These are phyloP conservation scores for Lonicera japonica DNA, from an alignment of 129 eudicot species.

Conservation along the genomic window DNA sequence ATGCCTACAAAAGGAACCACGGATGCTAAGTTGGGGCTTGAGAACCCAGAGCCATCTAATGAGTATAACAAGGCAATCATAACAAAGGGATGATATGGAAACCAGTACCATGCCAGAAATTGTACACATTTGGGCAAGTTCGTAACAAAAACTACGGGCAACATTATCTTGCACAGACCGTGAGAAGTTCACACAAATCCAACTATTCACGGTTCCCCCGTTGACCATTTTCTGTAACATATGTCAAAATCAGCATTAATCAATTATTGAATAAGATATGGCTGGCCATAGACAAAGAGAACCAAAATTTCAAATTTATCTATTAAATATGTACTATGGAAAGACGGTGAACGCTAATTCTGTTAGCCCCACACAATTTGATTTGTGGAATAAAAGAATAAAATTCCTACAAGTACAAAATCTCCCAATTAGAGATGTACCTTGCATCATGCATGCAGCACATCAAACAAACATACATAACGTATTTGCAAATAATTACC, in stretches of 20 bases:
- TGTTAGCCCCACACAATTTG: not conserved
- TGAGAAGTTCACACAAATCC: conserved; percentile 81
- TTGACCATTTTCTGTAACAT: conserved; percentile 73
- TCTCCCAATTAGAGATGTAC: no score
- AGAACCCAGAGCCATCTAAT: not conserved
- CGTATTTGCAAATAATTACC: not conserved
- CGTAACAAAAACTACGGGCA: conserved; percentile 57
- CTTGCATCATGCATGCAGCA: no score
- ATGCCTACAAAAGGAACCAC: conserved; percentile 35
- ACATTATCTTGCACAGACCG: conserved; percentile 57
- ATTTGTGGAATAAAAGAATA: not conserved
- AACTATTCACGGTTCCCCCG: conserved; percentile 63
- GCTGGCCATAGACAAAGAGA: no score
- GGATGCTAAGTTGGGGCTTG: not conserved
- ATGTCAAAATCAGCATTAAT: not conserved
- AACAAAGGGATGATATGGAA: not conserved
- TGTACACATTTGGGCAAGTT: conserved; percentile 83
- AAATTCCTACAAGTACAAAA: no score
- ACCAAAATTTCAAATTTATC: not conserved
- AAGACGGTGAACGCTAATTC: not conserved
- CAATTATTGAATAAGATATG: not conserved
- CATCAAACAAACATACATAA: not conserved
- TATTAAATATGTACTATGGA: not conserved
- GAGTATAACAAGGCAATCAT: not conserved
- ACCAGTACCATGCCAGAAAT: conserved; percentile 85